Evolutionary conservation across 2,329 filamentous ascomycete genomes (phyloP), one percentile per base, ranked within the genome.

Genomic region (Bipolaris zeicola): DNA sequence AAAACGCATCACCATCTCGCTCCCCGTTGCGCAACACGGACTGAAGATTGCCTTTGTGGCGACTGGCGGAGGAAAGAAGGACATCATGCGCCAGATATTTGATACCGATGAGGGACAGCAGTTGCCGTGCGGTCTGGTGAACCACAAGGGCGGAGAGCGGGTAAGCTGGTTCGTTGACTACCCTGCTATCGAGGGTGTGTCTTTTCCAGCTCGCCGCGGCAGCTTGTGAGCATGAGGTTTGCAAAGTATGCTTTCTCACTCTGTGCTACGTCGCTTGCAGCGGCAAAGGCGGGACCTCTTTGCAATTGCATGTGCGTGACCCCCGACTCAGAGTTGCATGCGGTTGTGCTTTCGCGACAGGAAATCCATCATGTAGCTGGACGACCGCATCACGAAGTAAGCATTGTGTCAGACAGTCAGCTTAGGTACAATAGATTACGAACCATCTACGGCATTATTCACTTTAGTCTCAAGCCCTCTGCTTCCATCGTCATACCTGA

Each of bases 141-240:
- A 99, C 76, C 86, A 90, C 68, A 87, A 85, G 39, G 89, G 86
- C 3, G 91, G 90, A 42, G 92, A 96, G 63, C 89, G 92, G 69
- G 92, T 92, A 71, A 95, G 88, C 79, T 99, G 95, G 95, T 98
- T 99, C 75, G 92, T 93, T 41, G 95, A 98, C 75, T 84, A 87
- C 70, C 82, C 90, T 4, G 94, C 95, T 44, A 87, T 96, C 11
- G 89, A 96, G 71, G 92, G 91, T 4, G 91, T 99, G 11, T 81
- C 83, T 58, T 97, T 91, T 73, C 91, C 93, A 22, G 84, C 70
- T 26, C 71, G 89, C 72, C 87, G 90, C 66, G 88, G 90, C 18
- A 89, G 83, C 69, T 75, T 88, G 58, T 88, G 72, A 78, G 52
- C n/a, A 16, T 20, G 22, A 6, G 20, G n/a, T 16, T 18, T 31